These are phyloP conservation scores for Scedosporium minutisporum DNA, from an alignment of 2,329 filamentous ascomycete genomes.

Conservation along the genomic window DNA sequence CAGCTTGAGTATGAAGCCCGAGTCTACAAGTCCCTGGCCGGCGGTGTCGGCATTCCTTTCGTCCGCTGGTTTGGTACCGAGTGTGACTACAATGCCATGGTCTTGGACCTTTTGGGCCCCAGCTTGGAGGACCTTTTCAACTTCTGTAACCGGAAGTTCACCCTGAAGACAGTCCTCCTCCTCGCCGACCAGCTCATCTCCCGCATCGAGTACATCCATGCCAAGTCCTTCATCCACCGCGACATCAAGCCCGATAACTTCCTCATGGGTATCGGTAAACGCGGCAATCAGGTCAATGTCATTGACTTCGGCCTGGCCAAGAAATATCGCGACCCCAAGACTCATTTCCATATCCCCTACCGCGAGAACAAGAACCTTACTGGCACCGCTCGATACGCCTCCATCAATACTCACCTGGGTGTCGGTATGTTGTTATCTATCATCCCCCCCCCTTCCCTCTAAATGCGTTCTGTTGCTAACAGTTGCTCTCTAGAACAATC, in stretches of 20 bases:
- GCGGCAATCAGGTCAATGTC: conserved; percentile 98
- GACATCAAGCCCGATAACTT: conserved; percentile 99
- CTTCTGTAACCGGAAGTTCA: conserved; percentile 99
- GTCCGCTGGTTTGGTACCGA: conserved; percentile 99
- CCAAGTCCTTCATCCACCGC: conserved; percentile 98
- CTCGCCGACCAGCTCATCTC: conserved; percentile 97
- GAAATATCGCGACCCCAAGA: conserved; percentile 99
- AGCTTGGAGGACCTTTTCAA: conserved; percentile 98
- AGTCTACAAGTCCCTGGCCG: conserved; percentile 82
- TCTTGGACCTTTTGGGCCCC: conserved; percentile 90
- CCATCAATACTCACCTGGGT: conserved; percentile 96
- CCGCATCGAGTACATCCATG: conserved; percentile 98
- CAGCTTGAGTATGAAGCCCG: conserved; percentile 98
- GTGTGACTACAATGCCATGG: conserved; percentile 99
- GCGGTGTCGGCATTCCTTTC: conserved; percentile 95
- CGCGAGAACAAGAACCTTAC: conserved; percentile 99
- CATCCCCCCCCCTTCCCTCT: conserved; percentile 2
- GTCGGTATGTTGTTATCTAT: conserved; percentile 53
- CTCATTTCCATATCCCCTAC: conserved; percentile 98
- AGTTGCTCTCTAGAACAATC: conserved; percentile 61
- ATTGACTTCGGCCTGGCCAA: conserved; percentile 99
- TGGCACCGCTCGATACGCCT: conserved; percentile 94
- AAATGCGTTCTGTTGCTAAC: neutral
- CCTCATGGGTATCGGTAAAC: conserved; percentile 97
- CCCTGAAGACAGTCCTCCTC: conserved; percentile 92